phyloP scores from a whole-genome alignment of 2,329 filamentous ascomycete genomes.

The Aspergillus persii region DNA sequence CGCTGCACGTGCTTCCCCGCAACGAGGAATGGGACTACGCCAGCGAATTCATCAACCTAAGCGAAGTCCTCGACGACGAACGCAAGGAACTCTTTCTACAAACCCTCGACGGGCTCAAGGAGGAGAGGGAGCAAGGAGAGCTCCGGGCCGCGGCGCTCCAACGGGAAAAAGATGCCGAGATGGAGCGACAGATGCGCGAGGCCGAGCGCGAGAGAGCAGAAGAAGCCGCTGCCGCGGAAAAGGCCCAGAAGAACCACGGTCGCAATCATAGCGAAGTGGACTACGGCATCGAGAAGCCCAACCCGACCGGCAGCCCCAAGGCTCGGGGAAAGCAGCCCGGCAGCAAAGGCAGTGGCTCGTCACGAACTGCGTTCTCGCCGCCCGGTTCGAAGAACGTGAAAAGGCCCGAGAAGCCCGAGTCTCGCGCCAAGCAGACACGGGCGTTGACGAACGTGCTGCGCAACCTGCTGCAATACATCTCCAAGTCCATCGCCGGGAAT shows the following conservation, averaged over 20 bases:
- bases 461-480: constrained; percentile 50
- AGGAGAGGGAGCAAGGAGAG: constrained; percentile 76
- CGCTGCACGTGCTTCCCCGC: constrained; percentile 85
- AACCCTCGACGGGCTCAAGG: constrained; percentile 77
- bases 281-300: constrained; percentile 64
- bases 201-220: constrained; percentile 43
- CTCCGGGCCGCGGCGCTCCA: constrained; percentile 61
- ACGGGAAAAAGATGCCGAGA: constrained; percentile 58
- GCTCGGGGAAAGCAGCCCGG: constrained; percentile 26
- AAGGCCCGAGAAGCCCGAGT: constrained; percentile 36
- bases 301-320: constrained; percentile 36
- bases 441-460: constrained; percentile 49
- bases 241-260: constrained; percentile 39
- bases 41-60: constrained; percentile 82
- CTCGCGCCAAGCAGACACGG: constrained; percentile 39
- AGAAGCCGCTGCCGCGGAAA: constrained; percentile 41
- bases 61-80: constrained; percentile 87
- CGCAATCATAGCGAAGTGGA: constrained; percentile 65
- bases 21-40: constrained; percentile 98
- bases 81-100: constrained; percentile 83
- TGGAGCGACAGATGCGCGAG: constrained; percentile 46
- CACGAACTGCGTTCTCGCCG: constrained; percentile 33
- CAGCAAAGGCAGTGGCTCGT: constrained; percentile 23
- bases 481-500: constrained; percentile 52
- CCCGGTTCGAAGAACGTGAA: constrained; percentile 36